A percentile compares a stretch with the other conserved stretches of the same genome.
phyloP scores from a whole-genome alignment of 805 yeast species.

The Yarrowia deformans region DNA sequence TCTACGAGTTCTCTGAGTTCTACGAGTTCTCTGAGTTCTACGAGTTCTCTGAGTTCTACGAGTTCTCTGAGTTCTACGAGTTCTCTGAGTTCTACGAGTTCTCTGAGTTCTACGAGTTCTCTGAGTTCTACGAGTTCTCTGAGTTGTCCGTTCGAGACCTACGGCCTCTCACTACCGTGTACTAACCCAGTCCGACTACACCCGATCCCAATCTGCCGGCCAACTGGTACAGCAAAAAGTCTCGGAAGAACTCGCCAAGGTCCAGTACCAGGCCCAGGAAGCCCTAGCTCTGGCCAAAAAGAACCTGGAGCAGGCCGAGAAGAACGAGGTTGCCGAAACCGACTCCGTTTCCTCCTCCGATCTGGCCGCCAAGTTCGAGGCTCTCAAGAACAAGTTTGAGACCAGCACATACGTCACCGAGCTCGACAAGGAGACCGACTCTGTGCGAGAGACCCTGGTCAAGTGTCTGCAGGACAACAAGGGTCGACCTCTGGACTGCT shows the following conservation, averaged over 20 bases:
- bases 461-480: slow-evolving; percentile 48
- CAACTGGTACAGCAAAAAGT: slow-evolving; percentile 51
- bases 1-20: no score
- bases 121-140: no score
- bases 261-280: slow-evolving; percentile 47
- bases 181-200: slow-evolving; percentile 48
- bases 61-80: no score
- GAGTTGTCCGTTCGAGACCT: no score
- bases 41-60: no score
- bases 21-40: no score
- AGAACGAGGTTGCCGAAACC: slow-evolving; percentile 42
- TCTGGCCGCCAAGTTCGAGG: slow-evolving; percentile 47
- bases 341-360: slow-evolving; percentile 42
- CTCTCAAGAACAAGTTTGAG: slow-evolving; percentile 47
- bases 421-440: slow-evolving; percentile 46
- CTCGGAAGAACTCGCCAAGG: slow-evolving; percentile 48
- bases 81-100: no score
- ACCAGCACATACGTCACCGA: slow-evolving; percentile 48
- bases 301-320: slow-evolving; percentile 39
- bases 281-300: slow-evolving; percentile 44
- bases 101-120: no score
- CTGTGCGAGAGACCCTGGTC: slow-evolving; percentile 47
- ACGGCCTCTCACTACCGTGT: no score
- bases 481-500: slow-evolving; percentile 49
- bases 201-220: slow-evolving; percentile 50